A percentile compares a stretch with the other conserved stretches of the same genome.
Conservation (phyloP, 495 filamentous ascomycete genomes). For the Sporormia fimetaria region DNA sequence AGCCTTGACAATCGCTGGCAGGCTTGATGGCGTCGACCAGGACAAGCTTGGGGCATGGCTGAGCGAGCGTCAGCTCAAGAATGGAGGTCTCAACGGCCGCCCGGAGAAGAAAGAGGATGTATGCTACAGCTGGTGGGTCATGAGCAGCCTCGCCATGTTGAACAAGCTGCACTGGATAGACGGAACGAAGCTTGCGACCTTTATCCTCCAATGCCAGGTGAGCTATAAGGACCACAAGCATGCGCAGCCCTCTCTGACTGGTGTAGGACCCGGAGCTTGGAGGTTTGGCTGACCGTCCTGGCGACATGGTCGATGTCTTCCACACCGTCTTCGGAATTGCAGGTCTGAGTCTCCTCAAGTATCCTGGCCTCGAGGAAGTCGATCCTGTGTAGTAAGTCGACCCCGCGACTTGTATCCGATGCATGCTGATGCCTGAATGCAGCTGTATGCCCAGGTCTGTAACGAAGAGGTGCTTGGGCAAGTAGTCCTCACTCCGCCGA, state of each 20-base stretch:
- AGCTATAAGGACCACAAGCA: constrained; percentile 10
- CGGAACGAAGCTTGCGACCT: constrained; percentile 57
- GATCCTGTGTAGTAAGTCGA: constrained; percentile 73
- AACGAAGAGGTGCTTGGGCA: constrained; percentile 21
- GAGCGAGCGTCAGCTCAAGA: constrained; percentile 78
- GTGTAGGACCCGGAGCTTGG: constrained; percentile 66
- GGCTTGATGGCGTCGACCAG: constrained; percentile 70
- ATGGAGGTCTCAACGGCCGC: constrained; percentile 82
- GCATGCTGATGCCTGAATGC: constrained; percentile 8
- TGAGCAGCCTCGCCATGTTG: constrained; percentile 81
- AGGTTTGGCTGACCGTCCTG: constrained; percentile 81
- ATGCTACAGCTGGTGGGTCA: constrained; percentile 98
- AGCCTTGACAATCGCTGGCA: constrained; percentile 68
- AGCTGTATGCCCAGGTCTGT: constrained; percentile 34
- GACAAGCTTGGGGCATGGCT: constrained; percentile 81
- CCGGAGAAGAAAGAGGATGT: constrained; percentile 95
- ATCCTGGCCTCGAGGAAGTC: constrained; percentile 64
- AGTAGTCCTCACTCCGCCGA: too few relatives aligned
- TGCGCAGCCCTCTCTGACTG: background rate
- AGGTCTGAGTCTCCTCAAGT: constrained; percentile 70
- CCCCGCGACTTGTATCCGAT: background rate
- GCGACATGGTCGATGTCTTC: constrained; percentile 93
- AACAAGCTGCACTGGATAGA: constrained; percentile 86
- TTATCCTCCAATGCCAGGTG: constrained; percentile 74
- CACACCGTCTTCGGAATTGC: constrained; percentile 86